Base-by-base conservation (phyloP, 768 basidiomycete species). In the Hortiboletus flavorubellus region DNA sequence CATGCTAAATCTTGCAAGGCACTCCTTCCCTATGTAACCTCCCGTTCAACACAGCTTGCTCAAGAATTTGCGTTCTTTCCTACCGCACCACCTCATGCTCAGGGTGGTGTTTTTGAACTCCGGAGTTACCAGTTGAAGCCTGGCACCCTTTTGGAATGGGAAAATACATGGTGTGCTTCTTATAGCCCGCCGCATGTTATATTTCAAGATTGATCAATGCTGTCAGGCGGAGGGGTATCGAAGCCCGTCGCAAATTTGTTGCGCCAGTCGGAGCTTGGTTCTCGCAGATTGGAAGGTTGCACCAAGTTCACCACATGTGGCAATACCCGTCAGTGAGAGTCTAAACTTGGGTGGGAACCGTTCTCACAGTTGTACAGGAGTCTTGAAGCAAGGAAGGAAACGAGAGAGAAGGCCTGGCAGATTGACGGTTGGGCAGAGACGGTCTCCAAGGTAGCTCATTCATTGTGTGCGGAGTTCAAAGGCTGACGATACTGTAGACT, bases 11-110 rank as follows among this genome's bases (percentile, higher is more conserved):
- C 86, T 46, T 92, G 86, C 72, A 76, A 84, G 58, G 80, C 79
- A 23, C 82, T 98, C 76, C 79, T 92, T 12, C 95, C 94, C 6
- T 82, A 82, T 66, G 69, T 98, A 38, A 78, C 72, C 12, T 85
- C 84, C 15, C 84, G 95, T 40, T 79, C 85, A 31, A 80, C 80
- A 15, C 93, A 96, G 62, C 80, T 96, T 46, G 85, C 82, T 62
- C 92, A 93, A 68, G 96, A 99, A 69, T 99, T 99, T 73, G 92
- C 91, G 2, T 96, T 98, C 75, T 85, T 95, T 68, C 93, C 94
- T 7, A 91, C 93, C 2, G 82, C 91, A 18, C 93, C 94, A 34
- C 94, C 95, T 6, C 87, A 81, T 61, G 79, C 84, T 5, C 82
- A 89, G 61, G 96, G 95, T 7, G 96, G 97, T 6, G 78, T 99